phyloP scores from a whole-genome alignment of 306 rosid genomes.

The Neltuma alba region DNA sequence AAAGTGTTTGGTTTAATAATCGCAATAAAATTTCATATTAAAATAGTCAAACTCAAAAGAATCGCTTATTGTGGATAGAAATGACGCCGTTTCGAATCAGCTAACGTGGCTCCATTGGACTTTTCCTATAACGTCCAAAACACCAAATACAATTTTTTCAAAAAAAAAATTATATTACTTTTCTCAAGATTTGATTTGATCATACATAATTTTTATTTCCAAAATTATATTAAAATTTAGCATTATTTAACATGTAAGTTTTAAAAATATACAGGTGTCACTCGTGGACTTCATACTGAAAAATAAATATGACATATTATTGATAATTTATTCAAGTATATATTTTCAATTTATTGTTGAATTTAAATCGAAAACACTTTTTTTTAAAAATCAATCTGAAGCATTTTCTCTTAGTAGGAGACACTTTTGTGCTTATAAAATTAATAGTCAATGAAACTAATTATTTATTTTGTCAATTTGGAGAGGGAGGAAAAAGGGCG shows the following conservation, averaged over 20 bases:
- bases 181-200: neutral
- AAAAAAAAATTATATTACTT: neutral
- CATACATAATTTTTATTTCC: neutral
- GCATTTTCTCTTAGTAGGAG: no score
- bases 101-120: neutral
- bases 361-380: no score
- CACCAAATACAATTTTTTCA: neutral
- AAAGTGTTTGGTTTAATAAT: neutral
- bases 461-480: no score
- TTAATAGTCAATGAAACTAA: no score
- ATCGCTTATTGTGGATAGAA: constrained; percentile 8
- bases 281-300: neutral
- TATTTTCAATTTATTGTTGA: no score
- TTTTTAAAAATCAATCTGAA: no score
- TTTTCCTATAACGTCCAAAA: no score
- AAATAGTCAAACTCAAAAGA: neutral
- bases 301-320: neutral
- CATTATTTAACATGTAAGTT: neutral
- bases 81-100: constrained; percentile 32
- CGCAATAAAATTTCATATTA: neutral
- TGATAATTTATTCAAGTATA: neutral
- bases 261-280: neutral
- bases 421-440: no score
- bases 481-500: no score
- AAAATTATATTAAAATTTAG: neutral